These are phyloP conservation scores for Trichophyton rubrum DNA, from an alignment of 2,329 filamentous ascomycete genomes.

Conservation along the genomic window DNA sequence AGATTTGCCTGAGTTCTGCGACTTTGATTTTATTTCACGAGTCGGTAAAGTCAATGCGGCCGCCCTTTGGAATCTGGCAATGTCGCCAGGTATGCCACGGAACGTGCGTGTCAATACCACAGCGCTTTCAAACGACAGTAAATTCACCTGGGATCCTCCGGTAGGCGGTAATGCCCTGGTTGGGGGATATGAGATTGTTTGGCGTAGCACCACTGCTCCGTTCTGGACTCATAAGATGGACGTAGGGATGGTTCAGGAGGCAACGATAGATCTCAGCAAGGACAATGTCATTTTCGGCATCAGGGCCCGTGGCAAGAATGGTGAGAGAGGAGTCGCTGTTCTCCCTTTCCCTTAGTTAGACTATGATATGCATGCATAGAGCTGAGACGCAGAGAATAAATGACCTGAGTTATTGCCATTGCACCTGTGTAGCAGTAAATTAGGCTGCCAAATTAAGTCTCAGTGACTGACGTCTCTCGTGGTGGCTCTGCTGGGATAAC, in stretches of 20 bases:
- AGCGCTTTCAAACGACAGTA: slow-evolving; percentile 7
- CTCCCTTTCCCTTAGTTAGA: slow-evolving; percentile 6
- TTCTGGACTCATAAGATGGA: slow-evolving; percentile 10
- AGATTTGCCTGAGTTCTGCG: slow-evolving; percentile 10
- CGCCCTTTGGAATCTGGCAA: slow-evolving; percentile 9
- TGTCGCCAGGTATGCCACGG: slow-evolving; percentile 8
- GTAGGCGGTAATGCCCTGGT: slow-evolving; percentile 5
- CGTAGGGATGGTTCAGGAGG: slow-evolving; percentile 7
- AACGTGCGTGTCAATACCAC: slow-evolving; percentile 9
- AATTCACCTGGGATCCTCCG: slow-evolving; percentile 8
- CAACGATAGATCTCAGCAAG: slow-evolving; percentile 9
- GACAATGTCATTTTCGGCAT: slow-evolving; percentile 11
- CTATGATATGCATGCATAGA: too few relatives aligned
- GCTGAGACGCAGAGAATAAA: too few relatives aligned
- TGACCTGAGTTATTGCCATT: too few relatives aligned
- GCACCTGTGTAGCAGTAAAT: too few relatives aligned
- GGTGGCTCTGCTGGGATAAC: too few relatives aligned
- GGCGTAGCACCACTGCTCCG: slow-evolving; percentile 10
- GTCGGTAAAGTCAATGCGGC: slow-evolving; percentile 9
- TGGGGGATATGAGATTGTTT: slow-evolving; percentile 10
- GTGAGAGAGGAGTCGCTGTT: slow-evolving; percentile 10
- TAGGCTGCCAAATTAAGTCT: too few relatives aligned
- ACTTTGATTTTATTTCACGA: slow-evolving; percentile 8
- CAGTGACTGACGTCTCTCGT: too few relatives aligned
- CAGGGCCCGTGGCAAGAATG: slow-evolving; percentile 8